phyloP scores from a whole-genome alignment of 495 filamentous ascomycete genomes.

The Trichoderma virens region DNA sequence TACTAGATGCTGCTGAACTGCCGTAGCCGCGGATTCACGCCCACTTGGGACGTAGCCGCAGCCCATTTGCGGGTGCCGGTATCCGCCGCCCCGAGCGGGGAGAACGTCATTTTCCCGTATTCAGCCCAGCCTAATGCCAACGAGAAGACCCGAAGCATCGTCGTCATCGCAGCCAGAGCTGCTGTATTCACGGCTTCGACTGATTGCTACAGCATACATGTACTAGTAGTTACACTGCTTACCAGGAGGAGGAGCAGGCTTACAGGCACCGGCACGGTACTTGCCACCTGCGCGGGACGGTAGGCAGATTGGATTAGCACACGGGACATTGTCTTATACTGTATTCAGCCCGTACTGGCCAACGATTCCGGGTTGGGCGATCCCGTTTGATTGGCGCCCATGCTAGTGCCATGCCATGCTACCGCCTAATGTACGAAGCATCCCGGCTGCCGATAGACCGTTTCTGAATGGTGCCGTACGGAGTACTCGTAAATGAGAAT shows the following conservation, averaged over 20 bases:
- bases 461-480: background rate
- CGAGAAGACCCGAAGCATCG: background rate
- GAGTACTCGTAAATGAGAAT: background rate
- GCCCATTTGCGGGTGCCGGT: background rate
- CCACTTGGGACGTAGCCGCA: background rate
- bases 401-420: background rate
- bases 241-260: no score
- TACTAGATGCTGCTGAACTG: background rate
- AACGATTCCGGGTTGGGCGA: background rate
- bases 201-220: no score
- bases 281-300: no score
- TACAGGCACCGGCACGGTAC: no score
- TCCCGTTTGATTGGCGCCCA: slow-evolving; percentile 8
- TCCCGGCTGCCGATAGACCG: background rate
- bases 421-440: background rate
- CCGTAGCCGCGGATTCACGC: background rate
- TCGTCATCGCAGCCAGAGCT: background rate
- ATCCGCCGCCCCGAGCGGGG: slow-evolving; percentile 1
- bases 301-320: no score
- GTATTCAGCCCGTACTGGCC: no score
- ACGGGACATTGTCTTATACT: no score
- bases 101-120: slow-evolving; percentile 2
- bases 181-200: no score
- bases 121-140: background rate
- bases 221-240: no score